Conservation (phyloP, 2,329 filamentous ascomycete genomes). For the Colletotrichum tofieldiae region DNA sequence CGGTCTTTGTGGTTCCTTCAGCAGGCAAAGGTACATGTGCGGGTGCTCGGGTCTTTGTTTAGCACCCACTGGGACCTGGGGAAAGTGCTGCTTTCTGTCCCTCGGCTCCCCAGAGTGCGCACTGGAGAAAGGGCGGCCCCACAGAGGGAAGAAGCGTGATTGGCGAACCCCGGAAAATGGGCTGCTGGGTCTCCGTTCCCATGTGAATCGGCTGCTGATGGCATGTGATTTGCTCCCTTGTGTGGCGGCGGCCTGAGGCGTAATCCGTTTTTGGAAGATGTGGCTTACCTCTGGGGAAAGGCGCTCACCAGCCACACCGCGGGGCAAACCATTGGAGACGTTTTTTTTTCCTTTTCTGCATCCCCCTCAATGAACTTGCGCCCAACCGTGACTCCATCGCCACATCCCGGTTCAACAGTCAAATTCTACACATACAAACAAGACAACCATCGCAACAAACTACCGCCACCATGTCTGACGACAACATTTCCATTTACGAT, state of each 20-base stretch:
- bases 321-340: constrained; percentile 33
- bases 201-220: constrained; percentile 40
- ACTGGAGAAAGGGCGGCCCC: constrained; percentile 24
- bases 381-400: constrained; percentile 33
- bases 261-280: neutral
- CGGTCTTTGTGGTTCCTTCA: constrained; percentile 7
- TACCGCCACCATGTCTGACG: constrained; percentile 70
- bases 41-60: constrained; percentile 19
- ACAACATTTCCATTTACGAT: constrained; percentile 87
- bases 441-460: neutral
- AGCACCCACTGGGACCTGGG: constrained; percentile 4
- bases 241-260: neutral
- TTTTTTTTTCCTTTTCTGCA: neutral
- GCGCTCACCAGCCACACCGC: constrained; percentile 34
- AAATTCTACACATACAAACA: neutral
- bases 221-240: constrained; percentile 36
- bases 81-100: constrained; percentile 23
- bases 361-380: neutral
- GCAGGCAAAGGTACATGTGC: neutral
- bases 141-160: constrained; percentile 14
- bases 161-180: constrained; percentile 42
- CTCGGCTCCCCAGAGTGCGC: constrained; percentile 40
- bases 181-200: constrained; percentile 27
- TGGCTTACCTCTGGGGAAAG: neutral
- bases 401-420: neutral